phyloP scores from a whole-genome alignment of 2,329 filamentous ascomycete genomes.

The Apiospora phragmitis region DNA sequence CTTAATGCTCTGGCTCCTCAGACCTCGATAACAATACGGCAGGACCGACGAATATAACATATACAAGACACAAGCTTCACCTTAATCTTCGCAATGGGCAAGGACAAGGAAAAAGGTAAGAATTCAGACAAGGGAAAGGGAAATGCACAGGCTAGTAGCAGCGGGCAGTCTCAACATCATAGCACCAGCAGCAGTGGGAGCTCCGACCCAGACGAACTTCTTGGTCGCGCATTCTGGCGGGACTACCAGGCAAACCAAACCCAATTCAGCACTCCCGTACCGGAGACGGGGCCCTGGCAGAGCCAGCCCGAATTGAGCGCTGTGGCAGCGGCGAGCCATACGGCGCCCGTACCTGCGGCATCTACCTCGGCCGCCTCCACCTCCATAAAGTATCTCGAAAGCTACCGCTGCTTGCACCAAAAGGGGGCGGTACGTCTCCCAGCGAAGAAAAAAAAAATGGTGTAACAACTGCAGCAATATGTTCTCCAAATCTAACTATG shows the following conservation, averaged over 20 bases:
- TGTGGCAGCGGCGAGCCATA: not conserved
- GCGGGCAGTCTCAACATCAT: not conserved
- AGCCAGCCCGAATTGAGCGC: not conserved
- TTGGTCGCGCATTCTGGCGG: not conserved
- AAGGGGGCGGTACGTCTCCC: not conserved
- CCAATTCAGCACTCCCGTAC: not conserved
- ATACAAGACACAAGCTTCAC: not conserved
- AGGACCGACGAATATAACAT: not conserved
- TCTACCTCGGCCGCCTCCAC: not conserved
- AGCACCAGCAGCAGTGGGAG: not conserved
- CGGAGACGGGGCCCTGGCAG: not conserved
- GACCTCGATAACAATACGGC: not conserved
- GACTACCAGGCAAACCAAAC: not conserved
- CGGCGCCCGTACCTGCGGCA: too few relatives aligned
- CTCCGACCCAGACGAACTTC: not conserved
- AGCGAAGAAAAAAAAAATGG: fast-evolving
- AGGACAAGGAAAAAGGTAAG: not conserved
- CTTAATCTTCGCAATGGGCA: not conserved
- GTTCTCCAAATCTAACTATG: not conserved
- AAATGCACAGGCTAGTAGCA: not conserved
- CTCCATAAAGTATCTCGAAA: not conserved
- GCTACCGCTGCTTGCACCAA: not conserved
- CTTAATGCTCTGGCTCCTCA: not conserved
- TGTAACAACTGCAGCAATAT: not conserved
- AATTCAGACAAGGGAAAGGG: not conserved